Base-by-base conservation (phyloP, 176 grass and related monocot species). In the Zoysia pacifica region DNA sequence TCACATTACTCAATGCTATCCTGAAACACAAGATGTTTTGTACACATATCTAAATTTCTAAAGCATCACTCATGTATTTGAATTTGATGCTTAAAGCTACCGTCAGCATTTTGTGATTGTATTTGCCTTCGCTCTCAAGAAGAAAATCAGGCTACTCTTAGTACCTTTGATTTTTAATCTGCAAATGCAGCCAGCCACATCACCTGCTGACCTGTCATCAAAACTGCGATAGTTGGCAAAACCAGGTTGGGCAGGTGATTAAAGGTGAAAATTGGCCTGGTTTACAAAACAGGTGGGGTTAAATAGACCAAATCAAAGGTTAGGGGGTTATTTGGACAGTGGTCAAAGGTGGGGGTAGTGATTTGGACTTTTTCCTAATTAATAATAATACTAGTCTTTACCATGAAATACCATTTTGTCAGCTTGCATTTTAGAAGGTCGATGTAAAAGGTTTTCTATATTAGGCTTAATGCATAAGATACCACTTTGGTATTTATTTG, bases 401-500 rank as follows among this genome's bases (percentile, higher is more conserved):
- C 46, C 47, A 49, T 53, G 37, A 9, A 53, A 62, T 81, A 81
- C 75, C 9, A 19, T 56, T 54, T 64, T 20, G 70, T 58, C 72
- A 81, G 38, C n/a, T 69, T 55, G 14, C 53, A 59, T 61, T 50
- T 68, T 79, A 69, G 18, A 75, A 62, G 6, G 53, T 62, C 48
- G 46, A 67, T 51, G 49, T 59, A 79, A 55, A 52, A 47, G 36
- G 38, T 81, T 80, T 72, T 65, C 41, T 80, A 8, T 80, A n/a
- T 62, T 75, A 43, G 12, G 1, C 63, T 53, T 46, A 76, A 70
- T 8, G 43, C 14, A 13, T 80, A 6, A 13, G 67, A 78, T 62
- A 72, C 41, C 82, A 72, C 61, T 60, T 16, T 75, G 11, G 9
- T 18, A 1, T 16, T 18, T 16, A 62, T 43, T 77, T 28, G 28